Percentiles rank a stretch among this genome's conserved stretches.
These are phyloP conservation scores for Thermomyces lanuginosus DNA, from an alignment of 2,329 filamentous ascomycete genomes.

Conservation along the genomic window DNA sequence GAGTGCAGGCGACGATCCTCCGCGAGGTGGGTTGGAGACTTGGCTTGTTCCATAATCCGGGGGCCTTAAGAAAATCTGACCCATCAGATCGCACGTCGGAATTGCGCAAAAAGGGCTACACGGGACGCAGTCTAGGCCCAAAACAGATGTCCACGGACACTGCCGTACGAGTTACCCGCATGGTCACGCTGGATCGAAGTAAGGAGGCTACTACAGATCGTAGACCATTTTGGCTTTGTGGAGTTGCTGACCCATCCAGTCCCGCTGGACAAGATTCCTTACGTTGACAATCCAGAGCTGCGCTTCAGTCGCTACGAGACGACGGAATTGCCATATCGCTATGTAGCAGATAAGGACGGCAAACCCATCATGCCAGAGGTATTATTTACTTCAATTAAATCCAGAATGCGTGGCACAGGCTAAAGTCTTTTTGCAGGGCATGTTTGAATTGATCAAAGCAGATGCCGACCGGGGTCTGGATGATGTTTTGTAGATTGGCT, in stretches of 20 bases:
- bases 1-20: constrained; percentile 68
- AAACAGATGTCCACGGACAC: constrained; percentile 99
- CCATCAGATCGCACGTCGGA: constrained; percentile 78
- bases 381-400: constrained; percentile 16
- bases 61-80: constrained; percentile 2
- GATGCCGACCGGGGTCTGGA: constrained; percentile 86
- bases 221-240: neutral
- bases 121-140: constrained; percentile 70
- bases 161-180: constrained; percentile 79
- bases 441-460: constrained; percentile 83
- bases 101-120: constrained; percentile 80
- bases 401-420: neutral
- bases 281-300: constrained; percentile 77
- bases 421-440: constrained; percentile 47
- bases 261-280: constrained; percentile 60
- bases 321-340: constrained; percentile 95
- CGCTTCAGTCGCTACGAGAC: constrained; percentile 82
- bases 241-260: constrained; percentile 33
- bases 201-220: constrained; percentile 14
- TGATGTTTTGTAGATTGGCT: constrained; percentile 59
- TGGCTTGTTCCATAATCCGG: constrained; percentile 6
- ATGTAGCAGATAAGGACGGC: constrained; percentile 60
- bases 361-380: constrained; percentile 86
- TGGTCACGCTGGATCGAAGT: constrained; percentile 76
- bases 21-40: constrained; percentile 48